Conservation (phyloP, 306 rosid species). For the Dalbergia oliveri region DNA sequence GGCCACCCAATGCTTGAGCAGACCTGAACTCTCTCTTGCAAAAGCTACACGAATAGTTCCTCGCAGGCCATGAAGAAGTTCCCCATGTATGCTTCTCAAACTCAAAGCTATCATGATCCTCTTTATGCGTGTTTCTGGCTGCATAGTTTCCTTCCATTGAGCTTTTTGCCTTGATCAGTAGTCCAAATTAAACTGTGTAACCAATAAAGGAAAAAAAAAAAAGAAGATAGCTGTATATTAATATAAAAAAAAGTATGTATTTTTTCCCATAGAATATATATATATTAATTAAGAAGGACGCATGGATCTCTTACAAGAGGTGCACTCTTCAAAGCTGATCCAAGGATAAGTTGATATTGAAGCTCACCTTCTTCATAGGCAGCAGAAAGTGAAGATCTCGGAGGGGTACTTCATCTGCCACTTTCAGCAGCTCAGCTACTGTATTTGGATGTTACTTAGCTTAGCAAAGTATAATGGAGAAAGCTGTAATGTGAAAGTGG, state of each 20-base stretch:
- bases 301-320: conserved; percentile 25
- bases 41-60: conserved; percentile 61
- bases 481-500: conserved; percentile 41
- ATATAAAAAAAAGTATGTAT: too few species aligned
- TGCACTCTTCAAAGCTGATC: too few species aligned
- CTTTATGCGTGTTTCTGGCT: not conserved
- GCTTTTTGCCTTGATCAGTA: not conserved
- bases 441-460: conserved; percentile 49
- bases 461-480: conserved; percentile 35
- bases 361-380: too few species aligned
- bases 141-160: conserved; percentile 54
- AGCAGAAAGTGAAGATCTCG: conserved; percentile 26
- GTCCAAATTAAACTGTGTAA: not conserved
- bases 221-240: not conserved
- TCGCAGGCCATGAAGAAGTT: conserved; percentile 51
- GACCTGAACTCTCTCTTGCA: conserved; percentile 72
- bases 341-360: too few species aligned
- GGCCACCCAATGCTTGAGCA: conserved; percentile 77
- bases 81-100: conserved; percentile 44
- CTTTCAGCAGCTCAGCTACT: conserved; percentile 10
- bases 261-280: too few species aligned
- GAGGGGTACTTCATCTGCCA: conserved; percentile 42
- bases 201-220: not conserved
- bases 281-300: not conserved
- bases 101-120: conserved; percentile 8